phyloP scores from a whole-genome alignment of 1,284 basidiomycete genomes.

The Moesziomyces sp. region DNA sequence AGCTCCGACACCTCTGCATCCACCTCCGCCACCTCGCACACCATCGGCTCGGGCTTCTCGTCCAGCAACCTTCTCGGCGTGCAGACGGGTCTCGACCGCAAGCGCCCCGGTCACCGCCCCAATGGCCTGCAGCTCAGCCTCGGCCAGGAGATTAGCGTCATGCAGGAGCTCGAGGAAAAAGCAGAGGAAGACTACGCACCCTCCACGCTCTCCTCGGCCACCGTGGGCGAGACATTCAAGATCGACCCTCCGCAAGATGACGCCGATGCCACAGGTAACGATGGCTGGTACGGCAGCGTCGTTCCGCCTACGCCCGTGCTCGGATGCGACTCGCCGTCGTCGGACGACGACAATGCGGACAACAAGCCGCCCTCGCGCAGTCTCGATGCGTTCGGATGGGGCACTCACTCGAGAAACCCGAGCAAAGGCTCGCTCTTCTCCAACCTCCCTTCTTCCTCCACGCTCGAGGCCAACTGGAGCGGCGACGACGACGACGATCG shows the following conservation, averaged over 20 bases:
- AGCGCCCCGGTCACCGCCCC: constrained; percentile 39
- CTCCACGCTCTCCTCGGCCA: constrained; percentile 27
- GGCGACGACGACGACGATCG: constrained; percentile 43
- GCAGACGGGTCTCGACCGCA: constrained; percentile 29
- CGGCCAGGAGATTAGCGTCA: constrained; percentile 47
- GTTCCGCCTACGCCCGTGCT: constrained; percentile 44
- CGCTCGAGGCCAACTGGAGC: constrained; percentile 46
- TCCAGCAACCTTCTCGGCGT: constrained; percentile 34
- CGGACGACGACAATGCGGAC: constrained; percentile 14
- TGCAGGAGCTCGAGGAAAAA: constrained; percentile 45
- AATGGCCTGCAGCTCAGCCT: constrained; percentile 48
- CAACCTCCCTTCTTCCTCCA: constrained; percentile 25
- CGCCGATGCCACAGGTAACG: constrained; percentile 1
- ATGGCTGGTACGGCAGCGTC: constrained; percentile 37
- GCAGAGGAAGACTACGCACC: constrained; percentile 35
- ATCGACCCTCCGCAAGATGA: constrained; percentile 24
- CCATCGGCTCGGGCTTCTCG: constrained; percentile 24
- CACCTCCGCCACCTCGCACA: constrained; percentile 12
- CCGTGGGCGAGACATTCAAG: constrained; percentile 16
- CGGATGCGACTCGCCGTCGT: constrained; percentile 35
- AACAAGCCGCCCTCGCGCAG: constrained; percentile 23
- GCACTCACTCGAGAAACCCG: constrained; percentile 3
- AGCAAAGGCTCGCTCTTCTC: constrained; percentile 35
- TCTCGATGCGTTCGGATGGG: constrained; percentile 43
- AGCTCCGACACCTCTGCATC: background rate